Base-by-base conservation (phyloP, 2,329 filamentous ascomycete species). In the Calonectria fujianensis region DNA sequence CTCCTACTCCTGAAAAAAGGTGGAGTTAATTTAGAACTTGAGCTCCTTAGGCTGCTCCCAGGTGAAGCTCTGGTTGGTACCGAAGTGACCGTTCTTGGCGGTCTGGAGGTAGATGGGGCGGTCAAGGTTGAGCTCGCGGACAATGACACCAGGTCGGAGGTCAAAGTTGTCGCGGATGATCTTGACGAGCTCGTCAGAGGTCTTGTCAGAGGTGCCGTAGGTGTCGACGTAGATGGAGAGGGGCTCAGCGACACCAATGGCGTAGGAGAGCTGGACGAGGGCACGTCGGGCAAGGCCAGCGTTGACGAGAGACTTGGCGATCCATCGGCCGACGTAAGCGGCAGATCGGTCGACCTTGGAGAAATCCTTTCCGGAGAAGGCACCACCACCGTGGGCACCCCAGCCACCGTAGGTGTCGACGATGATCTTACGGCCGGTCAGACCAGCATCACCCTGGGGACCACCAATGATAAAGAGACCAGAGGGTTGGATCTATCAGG, bases 291-390 rank as follows among this genome's bases (percentile, higher is more conserved):
- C 95, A 77, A 99, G 94, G 83, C 94, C 94, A 82, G 96, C 94
- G 83, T 93, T 89, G 82, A 99, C 95, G 79, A 99, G 92, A 52
- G 97, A 99, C 93, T 99, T 99, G 89, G 97, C 97, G 87, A 99
- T 96, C 97, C 97, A 99, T 86, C 97, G 96, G 82, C 92, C 96
- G 82, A 98, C 93, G 90, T 99, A 99, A 84, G 97, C 97, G 80
- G 97, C 97, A 69, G 97, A 98, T 83, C 97, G 95, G 87, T 99
- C 97, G 88, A 99, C 97, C 93, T 99, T 99, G 92, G 96, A 98
- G 93, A 98, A 99, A 88, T 99, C 97, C 94, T 99, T 99, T 85
- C 97, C 97, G 84, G 97, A 98, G 94, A 99, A 99, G 87, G 97
- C 97, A 94, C 97, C 97, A 91, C 97, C 97, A 91, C 97, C 97